A percentile compares a stretch with the other conserved stretches of the same genome.
phyloP scores from a whole-genome alignment of 345 rosid genomes.

The Kandelia obovata region DNA sequence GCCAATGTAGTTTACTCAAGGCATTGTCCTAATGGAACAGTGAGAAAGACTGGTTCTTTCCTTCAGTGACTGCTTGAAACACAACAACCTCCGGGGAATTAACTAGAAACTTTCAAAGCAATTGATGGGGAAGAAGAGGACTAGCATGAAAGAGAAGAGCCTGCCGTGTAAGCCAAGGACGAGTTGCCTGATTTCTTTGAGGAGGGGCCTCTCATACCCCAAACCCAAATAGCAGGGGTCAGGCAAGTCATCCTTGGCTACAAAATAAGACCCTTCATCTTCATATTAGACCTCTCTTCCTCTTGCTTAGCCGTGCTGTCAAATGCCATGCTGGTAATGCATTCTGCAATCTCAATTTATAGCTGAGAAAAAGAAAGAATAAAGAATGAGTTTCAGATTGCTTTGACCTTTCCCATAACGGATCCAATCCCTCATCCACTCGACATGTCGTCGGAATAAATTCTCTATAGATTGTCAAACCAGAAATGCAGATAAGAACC shows the following conservation, averaged over 20 bases:
- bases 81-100: too few species aligned
- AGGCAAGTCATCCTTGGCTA: constrained; percentile 7
- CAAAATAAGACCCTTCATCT: constrained; percentile 17
- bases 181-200: not conserved
- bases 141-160: constrained; percentile 6
- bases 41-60: too few species aligned
- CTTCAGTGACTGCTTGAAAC: too few species aligned
- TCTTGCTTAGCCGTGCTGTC: not conserved
- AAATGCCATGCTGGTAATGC: not conserved
- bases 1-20: too few species aligned
- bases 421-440: not conserved
- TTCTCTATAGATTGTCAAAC: not conserved
- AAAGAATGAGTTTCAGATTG: not conserved
- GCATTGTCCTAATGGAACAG: too few species aligned
- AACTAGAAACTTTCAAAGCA: not conserved
- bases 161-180: not conserved
- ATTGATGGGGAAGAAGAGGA: not conserved
- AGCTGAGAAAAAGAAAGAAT: not conserved
- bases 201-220: too few species aligned
- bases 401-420: not conserved
- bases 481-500: too few species aligned
- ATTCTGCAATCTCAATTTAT: constrained; percentile 6
- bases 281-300: constrained; percentile 20
- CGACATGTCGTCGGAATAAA: constrained; percentile 9
- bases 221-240: not conserved